These are phyloP conservation scores for Boletus sp. DNA, from an alignment of 768 basidiomycete species.

Conservation along the genomic window DNA sequence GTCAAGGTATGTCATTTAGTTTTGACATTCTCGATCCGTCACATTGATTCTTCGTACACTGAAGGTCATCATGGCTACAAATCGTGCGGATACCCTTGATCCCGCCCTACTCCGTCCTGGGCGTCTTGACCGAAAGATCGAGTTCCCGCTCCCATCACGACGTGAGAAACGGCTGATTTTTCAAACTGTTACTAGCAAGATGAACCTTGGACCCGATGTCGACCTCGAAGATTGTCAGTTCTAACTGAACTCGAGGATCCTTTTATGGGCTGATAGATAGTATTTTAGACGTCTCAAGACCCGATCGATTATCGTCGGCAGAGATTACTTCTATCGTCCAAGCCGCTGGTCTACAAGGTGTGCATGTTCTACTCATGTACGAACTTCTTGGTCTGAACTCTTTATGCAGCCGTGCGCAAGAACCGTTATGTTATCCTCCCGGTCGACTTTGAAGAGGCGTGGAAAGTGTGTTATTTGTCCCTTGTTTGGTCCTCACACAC, in stretches of 20 bases:
- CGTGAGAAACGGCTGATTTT: constrained; percentile 96
- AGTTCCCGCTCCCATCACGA: constrained; percentile 92
- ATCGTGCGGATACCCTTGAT: constrained; percentile 96
- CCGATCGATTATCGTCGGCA: constrained; percentile 92
- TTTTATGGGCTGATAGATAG: constrained; percentile 11
- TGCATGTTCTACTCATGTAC: not conserved
- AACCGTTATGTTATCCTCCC: constrained; percentile 98
- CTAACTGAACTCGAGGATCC: not conserved
- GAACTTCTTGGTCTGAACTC: constrained; percentile 1
- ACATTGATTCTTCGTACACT: not conserved
- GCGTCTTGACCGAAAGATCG: constrained; percentile 97
- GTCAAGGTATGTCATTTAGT: constrained; percentile 68
- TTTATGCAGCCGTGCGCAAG: constrained; percentile 76
- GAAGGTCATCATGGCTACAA: constrained; percentile 99
- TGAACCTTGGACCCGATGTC: constrained; percentile 97
- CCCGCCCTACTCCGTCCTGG: constrained; percentile 97
- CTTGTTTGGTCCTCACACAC: constrained; percentile 40
- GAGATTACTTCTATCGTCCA: constrained; percentile 96
- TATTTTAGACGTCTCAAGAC: constrained; percentile 85
- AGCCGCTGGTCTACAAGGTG: constrained; percentile 95
- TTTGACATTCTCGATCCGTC: not conserved
- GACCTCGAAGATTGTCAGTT: constrained; percentile 95
- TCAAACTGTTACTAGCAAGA: constrained; percentile 95
- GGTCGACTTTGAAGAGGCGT: constrained; percentile 97
- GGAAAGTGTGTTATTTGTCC: constrained; percentile 85